phyloP scores from a whole-genome alignment of 306 rosid genomes.

The Acacia melanoxylon region DNA sequence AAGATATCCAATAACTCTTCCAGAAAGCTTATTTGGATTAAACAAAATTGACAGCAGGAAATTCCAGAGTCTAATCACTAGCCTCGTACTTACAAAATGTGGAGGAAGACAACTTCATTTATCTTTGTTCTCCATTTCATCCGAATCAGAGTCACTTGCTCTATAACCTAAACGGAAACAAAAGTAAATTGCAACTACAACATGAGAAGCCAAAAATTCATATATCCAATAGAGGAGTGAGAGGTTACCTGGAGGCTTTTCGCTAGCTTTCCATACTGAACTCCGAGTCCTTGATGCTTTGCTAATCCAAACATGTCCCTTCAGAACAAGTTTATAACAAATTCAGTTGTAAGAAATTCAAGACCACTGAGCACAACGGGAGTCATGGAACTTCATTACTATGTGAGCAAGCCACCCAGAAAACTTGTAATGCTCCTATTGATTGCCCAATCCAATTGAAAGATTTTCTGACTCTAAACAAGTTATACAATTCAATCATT shows the following conservation, averaged over 20 bases:
- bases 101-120: constrained; percentile 24
- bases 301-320: constrained; percentile 68
- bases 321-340: neutral
- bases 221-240: neutral
- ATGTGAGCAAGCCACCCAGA: constrained; percentile 7
- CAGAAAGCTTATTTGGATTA: neutral
- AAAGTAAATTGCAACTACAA: neutral
- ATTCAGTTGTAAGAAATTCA: constrained; percentile 21
- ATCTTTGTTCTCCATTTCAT: constrained; percentile 34
- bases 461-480: neutral
- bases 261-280: constrained; percentile 51
- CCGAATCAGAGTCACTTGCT: constrained; percentile 68
- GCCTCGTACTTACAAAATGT: neutral
- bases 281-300: constrained; percentile 50
- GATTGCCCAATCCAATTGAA: neutral
- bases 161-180: constrained; percentile 51
- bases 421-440: neutral
- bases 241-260: constrained; percentile 53
- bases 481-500: neutral
- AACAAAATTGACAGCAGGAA: neutral
- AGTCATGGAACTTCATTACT: neutral
- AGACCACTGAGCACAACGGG: neutral
- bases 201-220: constrained; percentile 14
- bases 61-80: neutral
- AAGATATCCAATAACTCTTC: neutral